Evolutionary conservation across 2,329 filamentous ascomycete genomes (phyloP).

Genomic region (Alternaria alternata): DNA sequence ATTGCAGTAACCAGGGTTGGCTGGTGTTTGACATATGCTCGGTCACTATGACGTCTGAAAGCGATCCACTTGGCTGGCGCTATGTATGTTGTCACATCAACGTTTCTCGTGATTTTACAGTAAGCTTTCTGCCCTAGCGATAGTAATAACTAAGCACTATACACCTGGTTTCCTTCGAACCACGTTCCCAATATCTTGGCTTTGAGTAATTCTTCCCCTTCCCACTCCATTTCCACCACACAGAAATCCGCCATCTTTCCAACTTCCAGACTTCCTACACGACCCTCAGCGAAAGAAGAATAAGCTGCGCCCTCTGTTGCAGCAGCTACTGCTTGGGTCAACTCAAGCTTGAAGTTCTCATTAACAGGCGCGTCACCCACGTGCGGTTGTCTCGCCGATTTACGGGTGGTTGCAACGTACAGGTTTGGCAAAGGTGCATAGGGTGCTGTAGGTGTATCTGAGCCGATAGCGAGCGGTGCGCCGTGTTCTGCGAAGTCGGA

Average conservation of each 20-base stretch:
- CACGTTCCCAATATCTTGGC: constrained; percentile 62
- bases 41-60: background rate
- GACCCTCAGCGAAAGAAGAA: constrained; percentile 65
- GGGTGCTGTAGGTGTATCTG: constrained; percentile 67
- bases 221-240: constrained; percentile 61
- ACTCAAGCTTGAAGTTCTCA: constrained; percentile 60
- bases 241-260: constrained; percentile 68
- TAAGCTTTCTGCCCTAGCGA: background rate
- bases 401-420: constrained; percentile 67
- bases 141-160: constrained; percentile 8
- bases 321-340: constrained; percentile 63
- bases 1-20: background rate
- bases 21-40: background rate
- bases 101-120: background rate
- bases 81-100: background rate
- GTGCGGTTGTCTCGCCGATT: constrained; percentile 61
- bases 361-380: constrained; percentile 57
- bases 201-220: constrained; percentile 56
- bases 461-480: constrained; percentile 65
- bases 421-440: constrained; percentile 64
- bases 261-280: constrained; percentile 61
- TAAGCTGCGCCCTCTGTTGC: constrained; percentile 66
- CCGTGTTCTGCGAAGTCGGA: constrained; percentile 65
- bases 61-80: background rate
- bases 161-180: constrained; percentile 56